Evolutionary conservation across 139 green algal species (phyloP).

Genomic region (Tetraselmis chui): DNA sequence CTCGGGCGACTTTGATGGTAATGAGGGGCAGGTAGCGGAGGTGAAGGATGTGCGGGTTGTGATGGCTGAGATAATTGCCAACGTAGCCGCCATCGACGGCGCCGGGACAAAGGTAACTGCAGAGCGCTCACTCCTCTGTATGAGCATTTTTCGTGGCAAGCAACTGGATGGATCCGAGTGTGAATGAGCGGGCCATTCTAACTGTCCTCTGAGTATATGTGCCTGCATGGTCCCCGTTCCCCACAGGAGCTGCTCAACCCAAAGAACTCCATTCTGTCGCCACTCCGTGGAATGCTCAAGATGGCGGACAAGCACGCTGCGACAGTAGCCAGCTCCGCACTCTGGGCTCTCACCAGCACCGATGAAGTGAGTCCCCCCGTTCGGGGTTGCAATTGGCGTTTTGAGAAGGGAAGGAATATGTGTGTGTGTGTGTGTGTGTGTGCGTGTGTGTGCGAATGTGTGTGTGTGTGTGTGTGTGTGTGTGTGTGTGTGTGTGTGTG

Average conservation of each 20-base stretch:
- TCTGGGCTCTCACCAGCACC: background rate
- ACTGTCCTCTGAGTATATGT: too few species aligned
- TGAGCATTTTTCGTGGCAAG: too few species aligned
- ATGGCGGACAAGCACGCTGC: background rate
- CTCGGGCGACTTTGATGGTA: background rate
- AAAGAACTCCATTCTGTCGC: background rate
- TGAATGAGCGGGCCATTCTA: too few species aligned
- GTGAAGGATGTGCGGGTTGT: background rate
- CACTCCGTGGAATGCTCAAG: background rate
- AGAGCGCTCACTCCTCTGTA: too few species aligned
- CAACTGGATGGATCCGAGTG: too few species aligned
- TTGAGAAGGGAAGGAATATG: too few species aligned
- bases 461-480: too few species aligned
- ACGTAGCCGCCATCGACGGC: background rate
- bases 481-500: too few species aligned
- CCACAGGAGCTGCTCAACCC: background rate
- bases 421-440: too few species aligned
- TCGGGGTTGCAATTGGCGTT: too few species aligned
- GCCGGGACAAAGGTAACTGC: background rate
- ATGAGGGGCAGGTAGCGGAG: background rate
- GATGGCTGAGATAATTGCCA: background rate
- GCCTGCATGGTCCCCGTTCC: too few species aligned
- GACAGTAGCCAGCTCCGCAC: background rate
- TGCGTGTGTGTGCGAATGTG: too few species aligned
- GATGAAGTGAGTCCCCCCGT: background rate